phyloP scores from a whole-genome alignment of 2,329 filamentous ascomycete species.

The Alternaria sp. region DNA sequence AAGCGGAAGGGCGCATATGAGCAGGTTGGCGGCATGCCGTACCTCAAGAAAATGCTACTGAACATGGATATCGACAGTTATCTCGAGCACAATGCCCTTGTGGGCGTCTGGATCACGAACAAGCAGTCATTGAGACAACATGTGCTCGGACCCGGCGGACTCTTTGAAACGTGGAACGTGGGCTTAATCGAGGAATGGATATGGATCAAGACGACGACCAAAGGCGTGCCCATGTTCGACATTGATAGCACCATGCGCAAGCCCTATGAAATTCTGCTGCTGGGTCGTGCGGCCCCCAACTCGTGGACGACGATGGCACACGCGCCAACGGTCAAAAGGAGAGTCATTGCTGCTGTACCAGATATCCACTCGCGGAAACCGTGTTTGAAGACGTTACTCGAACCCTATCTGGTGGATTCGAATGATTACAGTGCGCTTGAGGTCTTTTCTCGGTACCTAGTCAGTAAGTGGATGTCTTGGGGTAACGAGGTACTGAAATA shows the following conservation, averaged over 20 bases:
- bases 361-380: constrained; percentile 84
- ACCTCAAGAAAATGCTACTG: constrained; percentile 56
- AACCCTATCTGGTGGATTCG: constrained; percentile 59
- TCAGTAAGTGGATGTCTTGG: constrained; percentile 81
- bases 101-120: constrained; percentile 83
- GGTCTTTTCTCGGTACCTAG: constrained; percentile 78
- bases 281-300: constrained; percentile 59
- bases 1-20: constrained; percentile 66
- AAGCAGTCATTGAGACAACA: constrained; percentile 65
- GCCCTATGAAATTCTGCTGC: constrained; percentile 77
- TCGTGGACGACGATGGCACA: constrained; percentile 32
- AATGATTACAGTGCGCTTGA: constrained; percentile 69
- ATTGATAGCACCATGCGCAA: constrained; percentile 72
- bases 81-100: constrained; percentile 55
- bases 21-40: constrained; percentile 54
- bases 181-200: constrained; percentile 75
- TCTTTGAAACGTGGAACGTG: constrained; percentile 75
- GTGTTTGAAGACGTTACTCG: constrained; percentile 70
- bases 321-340: constrained; percentile 53
- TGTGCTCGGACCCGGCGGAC: constrained; percentile 63
- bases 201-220: constrained; percentile 76
- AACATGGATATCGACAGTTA: constrained; percentile 58
- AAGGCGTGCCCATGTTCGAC: constrained; percentile 71
- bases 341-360: constrained; percentile 73
- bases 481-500: constrained; percentile 77